Evolutionary conservation across 495 filamentous ascomycete genomes (phyloP).

Genomic region (Lophiostoma macrostomum): DNA sequence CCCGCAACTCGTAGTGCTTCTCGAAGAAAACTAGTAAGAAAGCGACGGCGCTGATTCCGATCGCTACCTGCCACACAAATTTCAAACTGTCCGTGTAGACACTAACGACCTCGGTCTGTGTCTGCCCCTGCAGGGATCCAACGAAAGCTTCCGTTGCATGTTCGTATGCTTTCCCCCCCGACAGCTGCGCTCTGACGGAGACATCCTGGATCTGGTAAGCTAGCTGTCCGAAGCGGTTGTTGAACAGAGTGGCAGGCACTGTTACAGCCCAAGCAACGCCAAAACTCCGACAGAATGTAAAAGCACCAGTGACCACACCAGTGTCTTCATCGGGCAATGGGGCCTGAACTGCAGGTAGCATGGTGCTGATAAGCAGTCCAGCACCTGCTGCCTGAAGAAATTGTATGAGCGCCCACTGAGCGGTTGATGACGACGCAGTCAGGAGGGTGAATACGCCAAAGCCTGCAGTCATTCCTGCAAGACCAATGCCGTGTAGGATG

Average conservation of each 20-base stretch:
- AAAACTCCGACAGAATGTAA: conserved; percentile 48
- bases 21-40: conserved; percentile 36
- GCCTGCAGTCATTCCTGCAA: conserved; percentile 47
- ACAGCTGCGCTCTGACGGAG: neutral
- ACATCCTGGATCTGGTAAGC: neutral
- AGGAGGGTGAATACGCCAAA: conserved; percentile 47
- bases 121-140: neutral
- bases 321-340: conserved; percentile 38
- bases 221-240: conserved; percentile 36
- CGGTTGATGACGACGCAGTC: conserved; percentile 41
- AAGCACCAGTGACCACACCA: conserved; percentile 46
- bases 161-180: conserved; percentile 13
- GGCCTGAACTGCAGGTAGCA: conserved; percentile 37
- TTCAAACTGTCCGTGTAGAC: conserved; percentile 34
- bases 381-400: conserved; percentile 46
- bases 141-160: conserved; percentile 1
- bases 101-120: conserved; percentile 13
- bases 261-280: conserved; percentile 52
- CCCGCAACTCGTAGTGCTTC: conserved; percentile 35
- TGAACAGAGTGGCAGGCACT: conserved; percentile 52
- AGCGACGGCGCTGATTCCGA: conserved; percentile 28
- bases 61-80: conserved; percentile 31
- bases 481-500: conserved; percentile 50
- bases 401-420: conserved; percentile 48
- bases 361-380: conserved; percentile 46